phyloP scores from a whole-genome alignment of 345 rosid species.

The Firmiana major region DNA sequence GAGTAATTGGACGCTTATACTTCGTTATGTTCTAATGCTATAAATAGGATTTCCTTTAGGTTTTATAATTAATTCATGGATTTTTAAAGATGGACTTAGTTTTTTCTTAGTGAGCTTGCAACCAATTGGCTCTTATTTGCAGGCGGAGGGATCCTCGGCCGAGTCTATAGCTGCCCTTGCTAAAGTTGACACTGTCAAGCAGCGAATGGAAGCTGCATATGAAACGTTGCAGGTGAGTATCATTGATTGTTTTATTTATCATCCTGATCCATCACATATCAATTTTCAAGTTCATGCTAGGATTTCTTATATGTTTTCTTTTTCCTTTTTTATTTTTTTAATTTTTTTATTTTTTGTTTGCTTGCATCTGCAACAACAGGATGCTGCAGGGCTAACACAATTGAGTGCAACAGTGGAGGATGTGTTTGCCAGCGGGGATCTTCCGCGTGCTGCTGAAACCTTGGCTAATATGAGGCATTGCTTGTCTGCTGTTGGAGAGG shows the following conservation, averaged over 20 bases:
- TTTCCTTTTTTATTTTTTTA: too few relatives aligned
- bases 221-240: conserved; percentile 69
- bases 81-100: not conserved
- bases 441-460: conserved; percentile 98
- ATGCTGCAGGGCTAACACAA: conserved; percentile 97
- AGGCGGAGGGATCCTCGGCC: conserved; percentile 97
- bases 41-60: not conserved
- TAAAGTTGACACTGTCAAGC: conserved; percentile 91
- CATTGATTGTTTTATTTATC: not conserved
- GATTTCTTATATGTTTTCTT: not conserved
- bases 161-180: conserved; percentile 90
- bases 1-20: not conserved
- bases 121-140: conserved; percentile 4
- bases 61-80: not conserved
- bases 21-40: not conserved
- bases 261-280: not conserved
- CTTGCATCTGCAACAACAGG: conserved; percentile 35
- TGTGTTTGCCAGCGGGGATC: conserved; percentile 96
- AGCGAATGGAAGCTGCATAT: conserved; percentile 97
- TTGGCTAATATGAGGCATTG: conserved; percentile 99
- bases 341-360: too few relatives aligned
- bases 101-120: not conserved
- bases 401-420: conserved; percentile 95
- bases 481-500: conserved; percentile 98
- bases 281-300: not conserved